These are phyloP conservation scores for Deakozyma indianensis DNA, from an alignment of 805 yeast species.

Conservation along the genomic window DNA sequence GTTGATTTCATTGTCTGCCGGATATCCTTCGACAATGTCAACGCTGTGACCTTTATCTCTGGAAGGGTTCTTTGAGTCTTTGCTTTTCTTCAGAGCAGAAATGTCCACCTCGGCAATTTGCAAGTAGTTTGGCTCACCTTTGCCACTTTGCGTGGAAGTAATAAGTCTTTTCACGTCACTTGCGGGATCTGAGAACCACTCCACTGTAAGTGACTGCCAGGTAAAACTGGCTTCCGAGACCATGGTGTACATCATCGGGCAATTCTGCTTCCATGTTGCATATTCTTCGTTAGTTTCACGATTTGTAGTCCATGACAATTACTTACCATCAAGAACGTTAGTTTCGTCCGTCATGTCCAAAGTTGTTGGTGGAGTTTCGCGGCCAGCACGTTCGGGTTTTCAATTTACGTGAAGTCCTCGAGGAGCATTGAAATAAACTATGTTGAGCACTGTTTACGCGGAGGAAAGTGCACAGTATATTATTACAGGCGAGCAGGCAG, in stretches of 20 bases:
- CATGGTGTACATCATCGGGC: slow-evolving; percentile 63
- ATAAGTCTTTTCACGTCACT: background rate
- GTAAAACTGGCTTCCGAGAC: slow-evolving; percentile 53
- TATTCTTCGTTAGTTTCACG: slow-evolving; percentile 14
- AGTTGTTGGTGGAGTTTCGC: no score
- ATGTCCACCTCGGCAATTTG: background rate
- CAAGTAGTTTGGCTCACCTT: background rate
- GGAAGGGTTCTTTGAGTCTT: background rate
- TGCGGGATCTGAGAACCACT: slow-evolving; percentile 42
- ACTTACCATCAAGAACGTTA: no score
- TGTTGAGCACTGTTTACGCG: no score
- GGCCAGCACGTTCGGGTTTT: no score
- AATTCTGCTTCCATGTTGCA: slow-evolving; percentile 68
- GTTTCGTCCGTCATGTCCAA: no score
- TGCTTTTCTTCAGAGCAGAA: background rate
- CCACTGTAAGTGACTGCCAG: slow-evolving; percentile 59
- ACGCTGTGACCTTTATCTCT: background rate
- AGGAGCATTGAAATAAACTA: no score
- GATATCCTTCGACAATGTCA: background rate
- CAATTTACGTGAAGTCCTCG: no score
- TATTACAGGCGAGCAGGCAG: no score
- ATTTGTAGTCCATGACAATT: no score
- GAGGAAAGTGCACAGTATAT: no score
- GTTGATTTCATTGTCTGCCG: slow-evolving; percentile 4
- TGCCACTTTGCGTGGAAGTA: background rate